A percentile compares a stretch with the other conserved stretches of the same genome.
These are phyloP conservation scores for Auricularia auricula-judae DNA, from an alignment of 768 basidiomycete species.

Conservation along the genomic window DNA sequence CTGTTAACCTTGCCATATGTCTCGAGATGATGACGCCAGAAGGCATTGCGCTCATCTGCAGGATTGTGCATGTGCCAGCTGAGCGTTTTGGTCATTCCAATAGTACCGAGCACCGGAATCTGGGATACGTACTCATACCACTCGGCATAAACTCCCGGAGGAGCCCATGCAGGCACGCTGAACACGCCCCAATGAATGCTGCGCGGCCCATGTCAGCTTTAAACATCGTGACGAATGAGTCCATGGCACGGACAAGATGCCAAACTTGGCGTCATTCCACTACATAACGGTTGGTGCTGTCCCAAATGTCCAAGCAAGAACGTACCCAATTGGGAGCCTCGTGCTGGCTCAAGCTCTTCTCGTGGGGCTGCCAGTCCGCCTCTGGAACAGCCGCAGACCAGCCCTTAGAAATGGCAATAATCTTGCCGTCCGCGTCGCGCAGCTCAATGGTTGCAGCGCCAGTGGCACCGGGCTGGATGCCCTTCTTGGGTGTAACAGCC, in stretches of 20 bases:
- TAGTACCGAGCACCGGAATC: not conserved
- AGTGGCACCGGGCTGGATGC: conserved; percentile 16
- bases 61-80: conserved; percentile 32
- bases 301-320: not conserved
- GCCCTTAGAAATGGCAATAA: conserved; percentile 24
- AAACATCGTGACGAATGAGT: not conserved
- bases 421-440: conserved; percentile 21
- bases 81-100: not conserved
- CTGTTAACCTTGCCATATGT: conserved; percentile 34
- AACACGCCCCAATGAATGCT: conserved; percentile 35
- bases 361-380: conserved; percentile 29
- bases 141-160: conserved; percentile 32
- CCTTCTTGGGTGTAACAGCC: conserved; percentile 21
- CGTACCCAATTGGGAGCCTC: conserved; percentile 47
- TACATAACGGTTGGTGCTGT: conserved; percentile 10
- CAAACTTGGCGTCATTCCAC: conserved; percentile 45
- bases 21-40: conserved; percentile 38
- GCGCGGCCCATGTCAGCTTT: not conserved
- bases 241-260: conserved; percentile 35
- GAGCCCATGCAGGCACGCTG: conserved; percentile 14
- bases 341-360: conserved; percentile 28
- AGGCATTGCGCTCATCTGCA: conserved; percentile 25
- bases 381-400: conserved; percentile 30
- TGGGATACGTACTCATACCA: conserved; percentile 39
- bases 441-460: conserved; percentile 18